These are phyloP conservation scores for Penicillium sp. DNA, from an alignment of 2,329 filamentous ascomycete species.

Conservation along the genomic window DNA sequence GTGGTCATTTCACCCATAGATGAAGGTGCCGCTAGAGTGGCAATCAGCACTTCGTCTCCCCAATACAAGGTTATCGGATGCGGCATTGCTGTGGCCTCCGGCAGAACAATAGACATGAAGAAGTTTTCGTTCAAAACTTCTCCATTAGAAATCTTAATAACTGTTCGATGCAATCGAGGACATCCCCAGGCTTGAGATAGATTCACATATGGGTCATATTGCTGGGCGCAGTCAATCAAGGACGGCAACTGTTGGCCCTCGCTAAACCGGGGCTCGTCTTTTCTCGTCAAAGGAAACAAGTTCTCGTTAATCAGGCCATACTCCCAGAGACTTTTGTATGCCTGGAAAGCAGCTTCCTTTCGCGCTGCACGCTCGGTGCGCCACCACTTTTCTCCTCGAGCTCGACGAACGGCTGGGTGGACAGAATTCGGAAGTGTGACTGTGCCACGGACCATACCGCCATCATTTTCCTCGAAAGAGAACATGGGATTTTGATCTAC, in stretches of 20 bases:
- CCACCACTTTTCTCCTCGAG: conserved; percentile 56
- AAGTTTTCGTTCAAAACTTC: conserved; percentile 12
- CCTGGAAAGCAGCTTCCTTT: conserved; percentile 77
- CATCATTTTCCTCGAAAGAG: conserved; percentile 22
- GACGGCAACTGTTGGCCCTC: conserved; percentile 17
- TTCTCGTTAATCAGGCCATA: conserved; percentile 71
- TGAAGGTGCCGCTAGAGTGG: conserved; percentile 16
- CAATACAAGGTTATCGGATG: conserved; percentile 26
- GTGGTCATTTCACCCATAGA: conserved; percentile 6
- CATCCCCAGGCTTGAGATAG: conserved; percentile 26
- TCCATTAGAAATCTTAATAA: conserved; percentile 17
- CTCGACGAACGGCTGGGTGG: conserved; percentile 54
- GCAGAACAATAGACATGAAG: conserved; percentile 20
- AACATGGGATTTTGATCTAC: conserved; percentile 65
- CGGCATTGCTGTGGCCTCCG: conserved; percentile 14
- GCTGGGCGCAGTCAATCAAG: conserved; percentile 20
- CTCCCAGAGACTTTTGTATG: conserved; percentile 64
- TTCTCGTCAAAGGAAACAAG: conserved; percentile 56
- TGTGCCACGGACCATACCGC: conserved; percentile 42
- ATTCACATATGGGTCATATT: conserved; percentile 30
- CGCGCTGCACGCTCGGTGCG: conserved; percentile 63
- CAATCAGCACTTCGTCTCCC: conserved; percentile 19
- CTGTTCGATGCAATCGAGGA: conserved; percentile 19
- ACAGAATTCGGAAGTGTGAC: conserved; percentile 68
- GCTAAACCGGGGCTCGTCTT: conserved; percentile 23